Percentiles rank a stretch among this genome's conserved stretches.
These are phyloP conservation scores for Xerocomus brunneocitrinus DNA, from an alignment of 768 basidiomycete genomes.

Conservation along the genomic window DNA sequence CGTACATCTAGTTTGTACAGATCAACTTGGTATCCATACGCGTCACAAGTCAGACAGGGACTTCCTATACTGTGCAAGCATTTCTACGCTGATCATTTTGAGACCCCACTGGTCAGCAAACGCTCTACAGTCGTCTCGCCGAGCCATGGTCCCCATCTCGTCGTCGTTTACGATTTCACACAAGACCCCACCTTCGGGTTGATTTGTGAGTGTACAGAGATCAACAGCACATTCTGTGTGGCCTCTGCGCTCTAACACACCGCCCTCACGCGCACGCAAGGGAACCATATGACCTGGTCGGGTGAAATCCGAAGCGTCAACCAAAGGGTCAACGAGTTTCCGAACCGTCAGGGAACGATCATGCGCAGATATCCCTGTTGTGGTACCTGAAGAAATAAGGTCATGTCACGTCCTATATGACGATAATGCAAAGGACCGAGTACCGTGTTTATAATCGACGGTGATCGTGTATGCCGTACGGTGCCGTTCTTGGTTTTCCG, in stretches of 20 bases:
- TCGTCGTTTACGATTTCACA: conserved; percentile 97
- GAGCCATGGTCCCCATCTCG: conserved; percentile 84
- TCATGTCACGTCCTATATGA: not conserved
- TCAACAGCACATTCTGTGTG: conserved; percentile 94
- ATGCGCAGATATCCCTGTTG: conserved; percentile 95
- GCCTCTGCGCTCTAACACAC: conserved; percentile 81
- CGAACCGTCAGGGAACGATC: conserved; percentile 88
- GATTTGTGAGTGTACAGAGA: conserved; percentile 69
- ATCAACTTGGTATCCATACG: too few species aligned
- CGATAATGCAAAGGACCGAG: not conserved
- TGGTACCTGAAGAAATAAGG: conserved; percentile 53
- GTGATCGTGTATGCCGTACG: conserved; percentile 95
- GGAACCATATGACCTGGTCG: conserved; percentile 97
- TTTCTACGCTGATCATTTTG: conserved; percentile 93
- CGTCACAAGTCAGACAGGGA: not conserved
- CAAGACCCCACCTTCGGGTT: conserved; percentile 66
- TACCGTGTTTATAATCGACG: conserved; percentile 88
- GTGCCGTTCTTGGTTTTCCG: conserved; percentile 82
- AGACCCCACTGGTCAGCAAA: conserved; percentile 90
- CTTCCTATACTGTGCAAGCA: conserved; percentile 49
- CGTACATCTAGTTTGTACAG: too few species aligned
- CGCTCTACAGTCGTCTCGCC: conserved; percentile 85
- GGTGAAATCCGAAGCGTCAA: conserved; percentile 66
- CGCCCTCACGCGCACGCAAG: conserved; percentile 79
- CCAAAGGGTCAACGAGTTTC: conserved; percentile 63